These are phyloP conservation scores for Striga asiatica DNA, from an alignment of 257 asterid species.

Conservation along the genomic window DNA sequence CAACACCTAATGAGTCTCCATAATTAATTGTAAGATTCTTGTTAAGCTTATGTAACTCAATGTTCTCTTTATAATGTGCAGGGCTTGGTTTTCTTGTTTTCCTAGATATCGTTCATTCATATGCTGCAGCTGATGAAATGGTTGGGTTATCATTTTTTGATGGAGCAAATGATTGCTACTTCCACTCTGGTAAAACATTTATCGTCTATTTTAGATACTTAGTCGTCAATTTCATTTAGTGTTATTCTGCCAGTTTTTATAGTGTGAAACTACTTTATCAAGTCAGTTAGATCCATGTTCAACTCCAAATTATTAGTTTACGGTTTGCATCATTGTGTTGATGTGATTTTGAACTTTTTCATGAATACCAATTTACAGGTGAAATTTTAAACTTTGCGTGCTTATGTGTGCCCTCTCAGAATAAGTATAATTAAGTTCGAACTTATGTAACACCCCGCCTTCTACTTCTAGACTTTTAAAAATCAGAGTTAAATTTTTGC, in stretches of 20 bases:
- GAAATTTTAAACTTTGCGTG: neutral
- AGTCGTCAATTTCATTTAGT: slow-evolving; percentile 9
- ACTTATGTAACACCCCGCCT: no score
- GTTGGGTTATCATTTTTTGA: slow-evolving; percentile 87
- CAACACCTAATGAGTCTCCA: slow-evolving; percentile 12
- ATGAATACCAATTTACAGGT: neutral
- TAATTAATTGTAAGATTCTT: no score
- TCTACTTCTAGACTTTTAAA: no score
- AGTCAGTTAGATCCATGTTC: neutral
- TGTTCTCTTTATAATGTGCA: slow-evolving; percentile 22
- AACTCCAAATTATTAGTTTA: slow-evolving; percentile 7
- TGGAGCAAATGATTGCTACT: slow-evolving; percentile 97
- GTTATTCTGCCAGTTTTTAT: neutral
- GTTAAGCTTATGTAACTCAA: neutral
- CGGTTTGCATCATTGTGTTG: neutral
- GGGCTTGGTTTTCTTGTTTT: slow-evolving; percentile 84
- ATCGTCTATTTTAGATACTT: neutral
- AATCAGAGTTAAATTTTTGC: no score
- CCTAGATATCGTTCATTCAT: slow-evolving; percentile 88
- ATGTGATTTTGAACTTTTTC: neutral
- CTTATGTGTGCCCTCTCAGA: neutral
- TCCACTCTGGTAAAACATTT: slow-evolving; percentile 64
- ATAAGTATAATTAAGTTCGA: neutral
- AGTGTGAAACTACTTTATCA: neutral
- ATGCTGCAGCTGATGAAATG: slow-evolving; percentile 98